Evolutionary conservation across 2,329 filamentous ascomycete species (phyloP).

Genomic region (Trichoderma arundinaceum): DNA sequence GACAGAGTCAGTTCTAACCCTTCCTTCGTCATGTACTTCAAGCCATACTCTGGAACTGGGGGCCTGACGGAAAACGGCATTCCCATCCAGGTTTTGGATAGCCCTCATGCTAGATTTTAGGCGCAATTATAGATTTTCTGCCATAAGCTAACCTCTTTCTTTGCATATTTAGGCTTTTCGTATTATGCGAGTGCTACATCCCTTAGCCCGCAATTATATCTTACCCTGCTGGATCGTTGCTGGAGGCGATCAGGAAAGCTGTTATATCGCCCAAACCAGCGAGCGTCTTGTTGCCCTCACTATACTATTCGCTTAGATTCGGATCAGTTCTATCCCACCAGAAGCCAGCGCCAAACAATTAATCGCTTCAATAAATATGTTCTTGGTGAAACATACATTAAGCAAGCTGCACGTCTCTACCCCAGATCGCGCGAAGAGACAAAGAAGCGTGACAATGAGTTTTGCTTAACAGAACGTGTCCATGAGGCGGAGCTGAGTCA

Average conservation of each 20-base stretch:
- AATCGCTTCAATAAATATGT: slow-evolving; percentile 78
- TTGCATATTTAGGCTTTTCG: slow-evolving; percentile 65
- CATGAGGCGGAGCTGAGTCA: slow-evolving; percentile 69
- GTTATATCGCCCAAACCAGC: slow-evolving; percentile 79
- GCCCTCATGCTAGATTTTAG: background rate
- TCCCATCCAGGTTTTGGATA: background rate
- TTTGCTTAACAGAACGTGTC: slow-evolving; percentile 68
- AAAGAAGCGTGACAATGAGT: slow-evolving; percentile 68
- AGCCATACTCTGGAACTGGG: background rate
- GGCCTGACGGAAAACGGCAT: background rate
- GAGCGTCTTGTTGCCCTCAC: slow-evolving; percentile 86
- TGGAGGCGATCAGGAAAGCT: slow-evolving; percentile 77
- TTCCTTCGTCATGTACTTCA: background rate
- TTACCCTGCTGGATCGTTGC: slow-evolving; percentile 72
- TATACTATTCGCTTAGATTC: slow-evolving; percentile 81
- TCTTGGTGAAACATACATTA: slow-evolving; percentile 69
- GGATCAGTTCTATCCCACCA: slow-evolving; percentile 66
- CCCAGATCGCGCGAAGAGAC: slow-evolving; percentile 71
- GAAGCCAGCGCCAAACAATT: slow-evolving; percentile 75
- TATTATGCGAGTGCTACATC: slow-evolving; percentile 71
- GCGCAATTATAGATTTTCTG: background rate
- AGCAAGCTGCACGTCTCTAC: slow-evolving; percentile 66
- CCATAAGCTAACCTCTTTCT: slow-evolving; percentile 5
- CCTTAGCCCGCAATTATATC: slow-evolving; percentile 71
- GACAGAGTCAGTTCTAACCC: slow-evolving; percentile 57